Conservation (phyloP, 2,329 filamentous ascomycete genomes). For the Hypomyces rosellus region DNA sequence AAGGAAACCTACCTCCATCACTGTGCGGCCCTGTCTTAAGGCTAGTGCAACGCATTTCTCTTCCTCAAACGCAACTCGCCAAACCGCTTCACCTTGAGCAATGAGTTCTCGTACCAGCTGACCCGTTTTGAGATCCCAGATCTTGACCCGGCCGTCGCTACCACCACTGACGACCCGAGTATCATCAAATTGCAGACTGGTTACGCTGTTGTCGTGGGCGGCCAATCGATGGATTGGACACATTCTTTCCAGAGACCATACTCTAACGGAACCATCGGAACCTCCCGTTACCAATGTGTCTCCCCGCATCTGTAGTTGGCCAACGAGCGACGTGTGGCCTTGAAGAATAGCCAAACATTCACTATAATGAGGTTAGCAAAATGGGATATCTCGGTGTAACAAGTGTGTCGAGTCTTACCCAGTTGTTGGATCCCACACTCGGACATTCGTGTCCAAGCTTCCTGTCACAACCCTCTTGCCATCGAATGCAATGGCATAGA, state of each 20-base stretch:
- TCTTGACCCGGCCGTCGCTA: constrained; percentile 95
- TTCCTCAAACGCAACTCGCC: constrained; percentile 96
- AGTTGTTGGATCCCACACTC: constrained; percentile 90
- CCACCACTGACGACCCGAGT: constrained; percentile 92
- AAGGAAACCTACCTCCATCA: constrained; percentile 81
- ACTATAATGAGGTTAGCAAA: constrained; percentile 34
- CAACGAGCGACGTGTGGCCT: constrained; percentile 93
- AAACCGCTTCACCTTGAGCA: constrained; percentile 87
- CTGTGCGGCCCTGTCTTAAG: constrained; percentile 73
- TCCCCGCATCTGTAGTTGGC: constrained; percentile 90
- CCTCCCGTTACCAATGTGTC: constrained; percentile 94
- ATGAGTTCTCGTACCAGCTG: constrained; percentile 87
- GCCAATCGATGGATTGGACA: constrained; percentile 89
- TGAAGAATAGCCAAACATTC: constrained; percentile 88
- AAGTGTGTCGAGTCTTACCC: constrained; percentile 49
- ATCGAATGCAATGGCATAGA: constrained; percentile 97
- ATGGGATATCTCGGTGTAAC: not conserved
- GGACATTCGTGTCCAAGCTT: constrained; percentile 90
- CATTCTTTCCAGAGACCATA: constrained; percentile 91
- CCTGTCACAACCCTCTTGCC: constrained; percentile 89
- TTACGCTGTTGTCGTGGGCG: constrained; percentile 97
- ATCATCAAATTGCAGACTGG: constrained; percentile 94
- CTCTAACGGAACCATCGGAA: constrained; percentile 89
- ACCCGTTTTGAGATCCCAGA: constrained; percentile 93
- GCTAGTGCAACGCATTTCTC: constrained; percentile 98